phyloP scores from a whole-genome alignment of 2,329 filamentous ascomycete genomes.

The Ceratocystis colombiana region DNA sequence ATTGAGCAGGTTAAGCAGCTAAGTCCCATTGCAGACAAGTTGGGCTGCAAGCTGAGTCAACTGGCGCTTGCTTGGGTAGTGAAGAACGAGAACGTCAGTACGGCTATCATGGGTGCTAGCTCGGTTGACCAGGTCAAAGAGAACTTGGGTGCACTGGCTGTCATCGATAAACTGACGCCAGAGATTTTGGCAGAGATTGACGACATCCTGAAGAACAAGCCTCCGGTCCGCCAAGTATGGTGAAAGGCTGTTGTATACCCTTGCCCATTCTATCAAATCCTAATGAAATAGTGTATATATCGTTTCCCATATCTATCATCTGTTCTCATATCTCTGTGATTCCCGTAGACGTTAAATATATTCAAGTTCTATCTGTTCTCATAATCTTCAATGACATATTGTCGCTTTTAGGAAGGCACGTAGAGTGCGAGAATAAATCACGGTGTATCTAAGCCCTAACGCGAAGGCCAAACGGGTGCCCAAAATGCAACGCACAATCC shows the following conservation, averaged over 20 bases:
- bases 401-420: not conserved
- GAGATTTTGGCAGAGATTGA: conserved; percentile 53
- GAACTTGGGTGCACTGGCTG: conserved; percentile 45
- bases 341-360: no score
- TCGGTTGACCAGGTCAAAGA: conserved; percentile 50
- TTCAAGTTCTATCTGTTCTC: not conserved
- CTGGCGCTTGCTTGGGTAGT: conserved; percentile 54
- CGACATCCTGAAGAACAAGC: conserved; percentile 49
- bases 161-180: conserved; percentile 47
- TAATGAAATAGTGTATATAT: not conserved
- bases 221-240: conserved; percentile 33
- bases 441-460: not conserved
- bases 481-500: not conserved
- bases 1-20: conserved; percentile 51
- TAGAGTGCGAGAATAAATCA: not conserved
- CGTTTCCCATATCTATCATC: not conserved
- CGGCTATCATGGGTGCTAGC: conserved; percentile 52
- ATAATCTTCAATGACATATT: not conserved
- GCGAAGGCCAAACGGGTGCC: not conserved
- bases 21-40: conserved; percentile 52
- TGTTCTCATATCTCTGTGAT: not conserved
- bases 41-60: conserved; percentile 48
- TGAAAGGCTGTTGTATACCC: not conserved
- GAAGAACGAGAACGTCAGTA: conserved; percentile 51
- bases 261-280: no score